Base-by-base conservation (phyloP, 106 monocot species). In the Dioscorea alata region DNA sequence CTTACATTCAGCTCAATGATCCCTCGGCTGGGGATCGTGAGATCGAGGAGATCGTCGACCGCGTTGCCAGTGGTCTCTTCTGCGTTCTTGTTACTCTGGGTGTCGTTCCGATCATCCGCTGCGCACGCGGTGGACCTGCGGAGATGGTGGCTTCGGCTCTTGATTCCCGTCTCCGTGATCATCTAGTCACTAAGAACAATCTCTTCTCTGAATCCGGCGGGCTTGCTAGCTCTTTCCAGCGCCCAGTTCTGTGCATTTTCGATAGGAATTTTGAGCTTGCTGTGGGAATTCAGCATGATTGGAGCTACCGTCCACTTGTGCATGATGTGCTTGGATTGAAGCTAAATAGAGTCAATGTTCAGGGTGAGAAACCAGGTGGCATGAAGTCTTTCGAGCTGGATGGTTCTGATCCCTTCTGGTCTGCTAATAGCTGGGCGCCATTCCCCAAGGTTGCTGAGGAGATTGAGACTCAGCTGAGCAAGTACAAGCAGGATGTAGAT, bases 391-490 rank as follows among this genome's bases (percentile, higher is more conserved):
- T 89, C 16, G 96, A 92, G 52, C 69, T 97, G 63, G 89, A 89
- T 48, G 77, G 77, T 21, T 83, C 82, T 4, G 96, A 97, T 76
- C 61, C 72, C 17, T 97, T 97, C 67, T 97, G 92, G 96, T 73
- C 69, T 10, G 50, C 86, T 4, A 92, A 97, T 67, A 83, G 84
- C 28, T 92, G 86, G 89, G 82, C 86, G 13, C 89, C 88, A 14
- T 97, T 97, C 65, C 86, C 84, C 18, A 97, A 97, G 80, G 92
- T 97, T 35, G 96, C 96, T 0, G 85, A 92, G 66, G 96, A 97
- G 82, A 92, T 97, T 61, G 96, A 97, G 74, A 35, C 58, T 22
- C 89, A 97, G 76, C 69, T 97, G 64, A 80, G 70, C 60, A 91
- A 92, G 76, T 97, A 97, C 78, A 97, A 97, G 86, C 82, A 86